Conservation (phyloP, 257 asterid species). For the Penstemon newberryi region DNA sequence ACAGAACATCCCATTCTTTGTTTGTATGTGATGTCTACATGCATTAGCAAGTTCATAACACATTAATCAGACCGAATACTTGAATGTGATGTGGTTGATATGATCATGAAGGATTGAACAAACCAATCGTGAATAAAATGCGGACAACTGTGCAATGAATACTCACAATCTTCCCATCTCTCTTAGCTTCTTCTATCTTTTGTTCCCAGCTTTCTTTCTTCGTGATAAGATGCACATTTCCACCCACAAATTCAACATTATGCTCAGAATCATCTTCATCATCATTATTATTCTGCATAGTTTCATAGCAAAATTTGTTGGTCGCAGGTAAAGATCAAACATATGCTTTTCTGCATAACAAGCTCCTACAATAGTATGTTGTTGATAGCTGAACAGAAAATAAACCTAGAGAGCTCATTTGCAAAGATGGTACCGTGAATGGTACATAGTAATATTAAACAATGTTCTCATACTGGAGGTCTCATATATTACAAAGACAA, state of each 20-base stretch:
- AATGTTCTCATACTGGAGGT: too few relatives aligned
- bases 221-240: constrained; percentile 80
- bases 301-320: background rate
- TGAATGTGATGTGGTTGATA: background rate
- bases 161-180: constrained; percentile 69
- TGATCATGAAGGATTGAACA: background rate
- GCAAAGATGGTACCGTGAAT: background rate
- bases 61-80: background rate
- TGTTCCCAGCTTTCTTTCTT: constrained; percentile 85
- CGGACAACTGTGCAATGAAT: background rate
- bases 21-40: background rate
- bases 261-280: constrained; percentile 57
- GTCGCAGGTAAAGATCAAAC: constrained; percentile 12
- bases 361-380: background rate
- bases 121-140: constrained; percentile 15
- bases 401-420: background rate
- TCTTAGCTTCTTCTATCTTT: constrained; percentile 65
- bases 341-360: background rate
- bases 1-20: background rate
- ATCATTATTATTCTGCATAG: constrained; percentile 38
- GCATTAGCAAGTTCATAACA: background rate
- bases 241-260: constrained; percentile 65
- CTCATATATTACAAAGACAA: background rate
- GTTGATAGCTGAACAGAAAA: background rate
- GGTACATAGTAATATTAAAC: too few relatives aligned